phyloP scores from a whole-genome alignment of 73 alveolate species.

The Symbiodinium natans region DNA sequence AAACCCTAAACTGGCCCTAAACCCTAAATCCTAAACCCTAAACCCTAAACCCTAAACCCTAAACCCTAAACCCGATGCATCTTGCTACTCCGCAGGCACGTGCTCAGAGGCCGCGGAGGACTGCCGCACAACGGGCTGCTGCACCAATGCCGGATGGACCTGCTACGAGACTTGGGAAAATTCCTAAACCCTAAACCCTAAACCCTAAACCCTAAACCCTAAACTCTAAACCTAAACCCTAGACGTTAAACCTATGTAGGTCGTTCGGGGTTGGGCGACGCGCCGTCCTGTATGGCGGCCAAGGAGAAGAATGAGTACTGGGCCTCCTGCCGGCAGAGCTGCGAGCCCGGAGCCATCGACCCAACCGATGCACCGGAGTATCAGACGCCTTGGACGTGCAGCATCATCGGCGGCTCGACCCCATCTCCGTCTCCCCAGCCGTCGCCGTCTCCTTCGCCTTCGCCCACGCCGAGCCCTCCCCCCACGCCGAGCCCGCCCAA shows the following conservation, averaged over 20 bases:
- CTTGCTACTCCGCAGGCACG: too few species aligned
- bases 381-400: slow-evolving; percentile 75
- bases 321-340: slow-evolving; percentile 69
- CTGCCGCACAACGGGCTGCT: not conserved
- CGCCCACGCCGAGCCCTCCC: too few species aligned
- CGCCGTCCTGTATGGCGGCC: too few species aligned
- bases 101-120: not conserved
- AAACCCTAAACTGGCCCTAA: not conserved
- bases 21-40: not conserved
- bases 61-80: not conserved
- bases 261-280: too few species aligned
- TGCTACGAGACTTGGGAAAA: not conserved
- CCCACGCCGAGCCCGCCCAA: slow-evolving; percentile 33
- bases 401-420: slow-evolving; percentile 13
- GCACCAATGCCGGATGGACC: not conserved
- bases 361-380: slow-evolving; percentile 58
- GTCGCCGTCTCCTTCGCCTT: not conserved
- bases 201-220: too few species aligned
- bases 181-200: too few species aligned
- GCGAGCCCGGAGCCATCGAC: slow-evolving; percentile 35
- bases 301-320: slow-evolving; percentile 81
- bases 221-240: too few species aligned
- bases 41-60: not conserved
- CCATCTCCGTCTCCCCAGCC: slow-evolving; percentile 2
- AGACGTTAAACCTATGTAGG: too few species aligned